Percentiles rank a stretch among this genome's conserved stretches.
These are phyloP conservation scores for Nemania serpens DNA, from an alignment of 2,329 filamentous ascomycete species.

Conservation along the genomic window DNA sequence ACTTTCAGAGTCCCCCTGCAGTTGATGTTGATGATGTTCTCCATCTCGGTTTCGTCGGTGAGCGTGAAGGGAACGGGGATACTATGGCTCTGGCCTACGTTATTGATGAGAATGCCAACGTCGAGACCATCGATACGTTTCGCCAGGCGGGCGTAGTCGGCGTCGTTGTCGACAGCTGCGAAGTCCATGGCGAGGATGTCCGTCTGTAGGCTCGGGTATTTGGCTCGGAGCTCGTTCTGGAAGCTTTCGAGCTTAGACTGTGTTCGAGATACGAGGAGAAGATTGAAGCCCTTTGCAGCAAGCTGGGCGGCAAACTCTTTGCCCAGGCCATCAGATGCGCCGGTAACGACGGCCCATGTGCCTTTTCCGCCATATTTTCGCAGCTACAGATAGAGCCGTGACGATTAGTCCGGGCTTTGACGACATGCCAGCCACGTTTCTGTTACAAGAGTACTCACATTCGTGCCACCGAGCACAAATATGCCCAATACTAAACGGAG, in stretches of 20 bases:
- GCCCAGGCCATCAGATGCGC: slow-evolving; percentile 93
- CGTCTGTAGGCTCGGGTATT: slow-evolving; percentile 70
- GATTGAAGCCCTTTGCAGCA: slow-evolving; percentile 88
- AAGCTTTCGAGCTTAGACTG: slow-evolving; percentile 84
- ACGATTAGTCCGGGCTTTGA: slow-evolving; percentile 25
- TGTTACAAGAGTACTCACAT: slow-evolving; percentile 51
- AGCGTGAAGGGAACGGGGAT: slow-evolving; percentile 89
- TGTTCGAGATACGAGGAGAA: slow-evolving; percentile 95
- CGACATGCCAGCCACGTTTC: background rate
- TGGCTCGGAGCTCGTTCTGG: slow-evolving; percentile 72
- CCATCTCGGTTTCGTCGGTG: slow-evolving; percentile 78
- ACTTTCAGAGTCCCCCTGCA: slow-evolving; percentile 87
- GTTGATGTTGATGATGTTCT: slow-evolving; percentile 93
- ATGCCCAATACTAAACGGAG: slow-evolving; percentile 66
- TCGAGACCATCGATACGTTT: slow-evolving; percentile 74
- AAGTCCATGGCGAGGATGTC: slow-evolving; percentile 93
- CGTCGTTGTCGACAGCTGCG: slow-evolving; percentile 69
- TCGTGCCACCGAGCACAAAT: slow-evolving; percentile 69
- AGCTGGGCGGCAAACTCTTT: slow-evolving; percentile 95
- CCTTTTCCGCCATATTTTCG: slow-evolving; percentile 88
- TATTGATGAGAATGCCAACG: slow-evolving; percentile 89
- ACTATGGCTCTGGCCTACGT: slow-evolving; percentile 91
- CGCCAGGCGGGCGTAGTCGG: slow-evolving; percentile 77
- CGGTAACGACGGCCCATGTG: slow-evolving; percentile 92
- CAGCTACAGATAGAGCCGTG: slow-evolving; percentile 60